Evolutionary conservation across 2,329 filamentous ascomycete genomes (phyloP).

Genomic region (Phymatotrichopsis omnivora): DNA sequence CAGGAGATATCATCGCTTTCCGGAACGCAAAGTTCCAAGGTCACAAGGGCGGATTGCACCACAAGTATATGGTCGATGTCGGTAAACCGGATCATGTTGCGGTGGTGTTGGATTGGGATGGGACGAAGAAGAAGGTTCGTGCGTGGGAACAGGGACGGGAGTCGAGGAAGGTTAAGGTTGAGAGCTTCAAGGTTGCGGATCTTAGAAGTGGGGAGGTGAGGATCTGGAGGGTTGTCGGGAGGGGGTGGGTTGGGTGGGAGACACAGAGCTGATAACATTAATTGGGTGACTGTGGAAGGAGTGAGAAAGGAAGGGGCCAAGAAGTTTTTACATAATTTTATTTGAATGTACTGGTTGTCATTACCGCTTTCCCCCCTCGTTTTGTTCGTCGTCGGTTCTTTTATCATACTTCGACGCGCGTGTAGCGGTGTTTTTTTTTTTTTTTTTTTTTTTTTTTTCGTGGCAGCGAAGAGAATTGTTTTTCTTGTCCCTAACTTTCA

Average conservation of each 20-base stretch:
- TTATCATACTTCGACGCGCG: too few species aligned
- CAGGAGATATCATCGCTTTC: conserved; percentile 85
- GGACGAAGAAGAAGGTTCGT: conserved; percentile 92
- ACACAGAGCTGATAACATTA: background rate
- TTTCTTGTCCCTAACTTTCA: too few species aligned
- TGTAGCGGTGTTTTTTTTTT: too few species aligned
- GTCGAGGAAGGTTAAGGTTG: conserved; percentile 83
- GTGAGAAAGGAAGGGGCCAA: too few species aligned
- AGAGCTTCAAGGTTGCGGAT: conserved; percentile 91
- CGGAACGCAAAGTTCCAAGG: conserved; percentile 92
- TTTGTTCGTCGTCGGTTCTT: too few species aligned
- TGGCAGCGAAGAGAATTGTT: too few species aligned
- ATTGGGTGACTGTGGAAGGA: background rate
- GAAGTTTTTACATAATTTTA: too few species aligned
- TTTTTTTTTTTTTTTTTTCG: too few species aligned
- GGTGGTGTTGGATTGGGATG: conserved; percentile 92
- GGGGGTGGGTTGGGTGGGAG: conserved; percentile 84
- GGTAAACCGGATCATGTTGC: conserved; percentile 77
- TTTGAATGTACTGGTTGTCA: too few species aligned
- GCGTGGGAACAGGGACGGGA: conserved; percentile 94
- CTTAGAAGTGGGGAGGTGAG: conserved; percentile 87
- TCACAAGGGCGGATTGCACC: conserved; percentile 88
- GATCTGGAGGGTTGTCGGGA: conserved; percentile 91
- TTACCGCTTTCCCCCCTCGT: too few species aligned
- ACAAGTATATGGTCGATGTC: conserved; percentile 82